These are phyloP conservation scores for Setaria italica DNA, from an alignment of 202 grass and related monocot species.

Conservation along the genomic window DNA sequence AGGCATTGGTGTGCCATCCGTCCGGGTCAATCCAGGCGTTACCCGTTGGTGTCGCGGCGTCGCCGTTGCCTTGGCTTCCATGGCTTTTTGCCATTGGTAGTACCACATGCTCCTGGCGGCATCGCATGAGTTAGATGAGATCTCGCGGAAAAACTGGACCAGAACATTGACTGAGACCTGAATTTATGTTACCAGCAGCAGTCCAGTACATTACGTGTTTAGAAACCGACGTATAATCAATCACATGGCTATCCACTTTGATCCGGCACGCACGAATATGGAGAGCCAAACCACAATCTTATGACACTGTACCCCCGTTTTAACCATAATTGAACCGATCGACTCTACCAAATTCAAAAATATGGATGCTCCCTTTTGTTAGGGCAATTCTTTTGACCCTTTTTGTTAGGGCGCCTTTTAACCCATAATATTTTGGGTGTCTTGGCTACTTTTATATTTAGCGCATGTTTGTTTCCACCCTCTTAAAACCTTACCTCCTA, in stretches of 20 bases:
- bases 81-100: background rate
- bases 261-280: background rate
- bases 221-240: background rate
- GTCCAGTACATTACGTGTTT: background rate
- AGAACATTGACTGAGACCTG: background rate
- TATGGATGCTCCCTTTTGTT: no score
- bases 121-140: background rate
- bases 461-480: no score
- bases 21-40: background rate
- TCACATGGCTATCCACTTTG: background rate
- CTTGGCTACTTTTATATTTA: no score
- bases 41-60: slow-evolving; percentile 1
- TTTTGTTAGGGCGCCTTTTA: no score
- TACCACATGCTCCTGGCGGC: slow-evolving; percentile 3
- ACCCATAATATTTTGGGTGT: no score
- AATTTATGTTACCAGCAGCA: background rate
- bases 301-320: no score
- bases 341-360: no score
- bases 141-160: background rate
- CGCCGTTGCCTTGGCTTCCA: background rate
- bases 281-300: no score
- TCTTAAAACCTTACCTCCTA: no score
- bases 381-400: no score
- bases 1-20: background rate
- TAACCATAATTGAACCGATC: no score